Conservation (phyloP, 805 yeast genomes). For the Schizosaccharomyces osmophilus region DNA sequence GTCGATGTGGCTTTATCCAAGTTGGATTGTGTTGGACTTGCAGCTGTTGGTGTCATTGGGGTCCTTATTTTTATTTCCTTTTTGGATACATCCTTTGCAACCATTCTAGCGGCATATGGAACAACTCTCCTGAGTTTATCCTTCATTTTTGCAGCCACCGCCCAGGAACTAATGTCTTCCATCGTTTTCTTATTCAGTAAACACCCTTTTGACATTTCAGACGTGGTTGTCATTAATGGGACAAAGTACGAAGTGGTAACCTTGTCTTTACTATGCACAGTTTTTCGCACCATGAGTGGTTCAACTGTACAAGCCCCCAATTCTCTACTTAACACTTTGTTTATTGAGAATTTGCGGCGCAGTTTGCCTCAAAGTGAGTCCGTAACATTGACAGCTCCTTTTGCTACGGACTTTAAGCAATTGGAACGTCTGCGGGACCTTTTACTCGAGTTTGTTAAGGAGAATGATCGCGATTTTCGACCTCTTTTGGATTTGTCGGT, state of each 20-base stretch:
- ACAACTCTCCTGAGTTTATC: slow-evolving; percentile 18
- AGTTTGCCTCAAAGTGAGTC: slow-evolving; percentile 10
- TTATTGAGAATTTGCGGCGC: slow-evolving; percentile 17
- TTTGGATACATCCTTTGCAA: slow-evolving; percentile 18
- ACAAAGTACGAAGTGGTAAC: slow-evolving; percentile 12
- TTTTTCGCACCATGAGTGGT: slow-evolving; percentile 13
- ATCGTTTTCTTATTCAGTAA: slow-evolving; percentile 19
- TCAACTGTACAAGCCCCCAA: slow-evolving; percentile 16
- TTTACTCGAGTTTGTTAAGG: slow-evolving; percentile 12
- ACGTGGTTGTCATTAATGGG: slow-evolving; percentile 14
- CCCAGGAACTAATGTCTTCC: slow-evolving; percentile 18
- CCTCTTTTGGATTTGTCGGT: background rate
- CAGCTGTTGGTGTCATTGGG: slow-evolving; percentile 14
- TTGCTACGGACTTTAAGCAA: slow-evolving; percentile 14
- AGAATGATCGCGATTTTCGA: slow-evolving; percentile 15
- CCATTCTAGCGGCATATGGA: slow-evolving; percentile 20
- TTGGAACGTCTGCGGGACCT: slow-evolving; percentile 13
- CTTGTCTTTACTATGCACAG: slow-evolving; percentile 16
- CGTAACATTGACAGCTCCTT: slow-evolving; percentile 9
- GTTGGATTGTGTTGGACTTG: slow-evolving; percentile 16
- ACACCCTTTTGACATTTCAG: slow-evolving; percentile 21
- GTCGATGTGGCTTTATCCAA: slow-evolving; percentile 18
- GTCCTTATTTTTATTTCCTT: slow-evolving; percentile 18
- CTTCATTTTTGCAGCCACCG: slow-evolving; percentile 16
- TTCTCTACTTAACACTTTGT: slow-evolving; percentile 15